phyloP scores from a whole-genome alignment of 1,139 yeast species.

The Candida sojae region DNA sequence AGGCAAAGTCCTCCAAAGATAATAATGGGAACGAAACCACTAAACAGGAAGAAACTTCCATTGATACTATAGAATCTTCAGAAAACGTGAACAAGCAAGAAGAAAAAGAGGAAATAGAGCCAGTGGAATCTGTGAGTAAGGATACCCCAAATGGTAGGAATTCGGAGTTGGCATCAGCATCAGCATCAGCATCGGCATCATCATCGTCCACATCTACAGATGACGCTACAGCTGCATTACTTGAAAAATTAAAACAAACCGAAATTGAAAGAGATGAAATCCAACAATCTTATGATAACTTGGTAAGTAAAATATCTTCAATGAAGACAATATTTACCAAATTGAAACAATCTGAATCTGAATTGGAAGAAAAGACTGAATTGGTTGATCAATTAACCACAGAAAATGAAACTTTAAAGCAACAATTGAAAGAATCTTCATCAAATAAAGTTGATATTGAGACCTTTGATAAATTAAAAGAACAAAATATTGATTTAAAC shows the following conservation, averaged over 20 bases:
- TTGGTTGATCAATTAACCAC: conserved; percentile 25
- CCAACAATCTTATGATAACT: conserved; percentile 71
- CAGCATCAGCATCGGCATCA: not conserved
- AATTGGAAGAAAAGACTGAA: conserved; percentile 60
- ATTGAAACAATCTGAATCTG: conserved; percentile 75
- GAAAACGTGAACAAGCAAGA: not conserved
- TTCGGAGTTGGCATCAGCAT: not conserved
- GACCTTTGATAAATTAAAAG: conserved; percentile 17
- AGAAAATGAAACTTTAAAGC: conserved; percentile 29
- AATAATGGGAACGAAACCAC: not conserved
- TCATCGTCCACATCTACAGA: not conserved
- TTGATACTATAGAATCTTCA: not conserved
- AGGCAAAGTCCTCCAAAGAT: not conserved
- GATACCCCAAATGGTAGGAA: not conserved
- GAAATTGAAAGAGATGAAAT: conserved; percentile 61
- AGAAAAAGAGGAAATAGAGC: not conserved
- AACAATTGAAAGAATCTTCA: conserved; percentile 8
- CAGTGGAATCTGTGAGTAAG: not conserved
- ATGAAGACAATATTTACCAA: conserved; percentile 77
- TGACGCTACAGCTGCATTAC: conserved; percentile 3
- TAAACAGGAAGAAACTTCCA: not conserved
- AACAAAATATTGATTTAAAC: conserved; percentile 58
- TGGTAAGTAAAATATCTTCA: conserved; percentile 72
- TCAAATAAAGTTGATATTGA: conserved; percentile 28
- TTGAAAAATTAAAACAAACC: conserved; percentile 13